Percentiles rank a stretch among this genome's conserved stretches.
Conservation (phyloP, 495 filamentous ascomycete species). For the Gamarada debralockiae region DNA sequence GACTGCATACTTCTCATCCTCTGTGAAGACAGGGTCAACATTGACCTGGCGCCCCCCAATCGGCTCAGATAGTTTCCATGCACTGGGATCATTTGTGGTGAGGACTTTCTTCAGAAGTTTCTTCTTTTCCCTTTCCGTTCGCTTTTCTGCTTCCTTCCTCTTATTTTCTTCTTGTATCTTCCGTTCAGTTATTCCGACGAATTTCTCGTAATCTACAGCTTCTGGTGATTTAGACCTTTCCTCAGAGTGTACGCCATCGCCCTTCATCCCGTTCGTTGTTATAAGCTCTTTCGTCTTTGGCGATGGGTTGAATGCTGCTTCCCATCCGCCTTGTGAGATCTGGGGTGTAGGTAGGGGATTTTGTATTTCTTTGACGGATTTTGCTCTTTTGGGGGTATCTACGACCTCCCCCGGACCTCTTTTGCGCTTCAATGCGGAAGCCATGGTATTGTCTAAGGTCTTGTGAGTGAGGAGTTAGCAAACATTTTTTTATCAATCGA, state of each 20-base stretch:
- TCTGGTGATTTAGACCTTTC: slow-evolving; percentile 6
- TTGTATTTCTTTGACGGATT: slow-evolving; percentile 12
- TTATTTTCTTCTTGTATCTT: not conserved
- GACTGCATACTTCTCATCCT: slow-evolving; percentile 70
- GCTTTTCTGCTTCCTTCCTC: not conserved
- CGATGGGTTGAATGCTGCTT: slow-evolving; percentile 15
- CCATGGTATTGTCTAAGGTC: slow-evolving; percentile 28
- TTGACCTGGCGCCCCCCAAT: slow-evolving; percentile 67
- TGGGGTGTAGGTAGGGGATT: not conserved
- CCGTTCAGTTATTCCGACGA: not conserved
- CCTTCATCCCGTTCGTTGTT: slow-evolving; percentile 18
- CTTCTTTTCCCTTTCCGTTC: not conserved
- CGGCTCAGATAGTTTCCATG: slow-evolving; percentile 56
- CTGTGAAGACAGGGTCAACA: slow-evolving; percentile 73
- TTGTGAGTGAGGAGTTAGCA: slow-evolving; percentile 4
- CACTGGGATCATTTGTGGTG: not conserved
- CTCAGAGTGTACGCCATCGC: slow-evolving; percentile 5
- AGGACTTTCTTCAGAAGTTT: not conserved
- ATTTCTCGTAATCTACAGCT: slow-evolving; percentile 14
- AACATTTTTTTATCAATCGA: slow-evolving; percentile 15
- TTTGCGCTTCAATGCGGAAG: slow-evolving; percentile 30
- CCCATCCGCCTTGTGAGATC: slow-evolving; percentile 13
- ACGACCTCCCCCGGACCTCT: slow-evolving; percentile 21
- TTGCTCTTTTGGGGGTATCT: slow-evolving; percentile 20
- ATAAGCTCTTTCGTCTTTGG: slow-evolving; percentile 1